A percentile compares a stretch with the other conserved stretches of the same genome.
Evolutionary conservation across 371 early-diverging fungal genomes (phyloP).

Genomic region (Lichtheimia hyalospora): DNA sequence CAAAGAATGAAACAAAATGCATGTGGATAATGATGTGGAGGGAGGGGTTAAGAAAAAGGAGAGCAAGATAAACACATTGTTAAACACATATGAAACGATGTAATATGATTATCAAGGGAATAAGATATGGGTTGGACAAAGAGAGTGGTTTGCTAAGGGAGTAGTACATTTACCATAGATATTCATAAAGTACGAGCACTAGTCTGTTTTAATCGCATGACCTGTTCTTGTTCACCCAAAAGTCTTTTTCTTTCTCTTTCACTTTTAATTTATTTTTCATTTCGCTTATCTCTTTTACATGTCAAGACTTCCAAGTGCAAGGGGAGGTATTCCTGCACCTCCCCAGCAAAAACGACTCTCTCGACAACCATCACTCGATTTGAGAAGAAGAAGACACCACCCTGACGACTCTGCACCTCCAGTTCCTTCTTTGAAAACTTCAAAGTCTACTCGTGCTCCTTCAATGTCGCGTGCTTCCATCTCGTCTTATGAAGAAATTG

Average conservation of each 20-base stretch:
- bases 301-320: conserved; percentile 28
- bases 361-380: conserved; percentile 23
- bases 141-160: too few relatives aligned
- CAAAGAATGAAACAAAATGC: too few relatives aligned
- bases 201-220: conserved; percentile 1
- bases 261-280: conserved; percentile 7
- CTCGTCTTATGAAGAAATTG: conserved; percentile 31
- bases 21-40: too few relatives aligned
- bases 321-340: conserved; percentile 24
- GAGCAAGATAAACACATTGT: too few relatives aligned
- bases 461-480: conserved; percentile 24
- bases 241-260: conserved; percentile 21
- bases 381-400: conserved; percentile 19
- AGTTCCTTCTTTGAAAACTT: conserved; percentile 21
- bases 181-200: background rate
- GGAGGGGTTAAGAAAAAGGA: too few relatives aligned
- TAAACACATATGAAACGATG: too few relatives aligned
- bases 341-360: conserved; percentile 11
- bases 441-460: conserved; percentile 19
- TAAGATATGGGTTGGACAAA: too few relatives aligned
- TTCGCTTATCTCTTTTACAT: conserved; percentile 2
- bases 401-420: conserved; percentile 18
- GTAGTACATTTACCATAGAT: too few relatives aligned
- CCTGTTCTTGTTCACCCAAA: background rate
- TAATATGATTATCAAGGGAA: too few relatives aligned